A percentile compares a stretch with the other conserved stretches of the same genome.
phyloP scores from a whole-genome alignment of 352 stramenopile genomes.

The Sclerospora graminicola region DNA sequence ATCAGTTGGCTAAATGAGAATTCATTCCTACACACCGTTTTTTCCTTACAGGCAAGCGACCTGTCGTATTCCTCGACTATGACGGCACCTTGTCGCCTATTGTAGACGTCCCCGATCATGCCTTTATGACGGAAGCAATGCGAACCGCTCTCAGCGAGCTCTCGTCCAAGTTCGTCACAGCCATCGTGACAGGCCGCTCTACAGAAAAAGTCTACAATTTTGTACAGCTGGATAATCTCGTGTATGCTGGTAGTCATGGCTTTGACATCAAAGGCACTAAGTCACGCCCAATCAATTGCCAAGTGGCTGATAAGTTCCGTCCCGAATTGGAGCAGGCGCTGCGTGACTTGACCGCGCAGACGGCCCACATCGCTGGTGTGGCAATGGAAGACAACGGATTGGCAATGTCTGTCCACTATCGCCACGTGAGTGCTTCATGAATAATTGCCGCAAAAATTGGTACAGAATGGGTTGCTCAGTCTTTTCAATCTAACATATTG shows the following conservation, averaged over 20 bases:
- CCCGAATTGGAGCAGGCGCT: conserved; percentile 36
- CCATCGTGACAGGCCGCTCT: conserved; percentile 62
- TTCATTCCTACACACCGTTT: too few species aligned
- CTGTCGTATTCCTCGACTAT: conserved; percentile 68
- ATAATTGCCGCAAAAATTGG: too few species aligned
- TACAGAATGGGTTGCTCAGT: too few species aligned
- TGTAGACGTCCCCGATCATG: conserved; percentile 58
- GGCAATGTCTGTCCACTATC: conserved; percentile 71
- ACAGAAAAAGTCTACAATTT: conserved; percentile 75
- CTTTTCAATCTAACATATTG: too few species aligned
- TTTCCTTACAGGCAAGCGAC: conserved; percentile 33
- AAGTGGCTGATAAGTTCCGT: conserved; percentile 43
- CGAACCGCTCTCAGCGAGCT: conserved; percentile 42
- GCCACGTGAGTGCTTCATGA: conserved; percentile 34
- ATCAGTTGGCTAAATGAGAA: not conserved
- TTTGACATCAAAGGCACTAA: conserved; percentile 73
- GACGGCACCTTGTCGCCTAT: conserved; percentile 73
- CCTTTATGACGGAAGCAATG: conserved; percentile 62
- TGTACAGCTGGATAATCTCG: conserved; percentile 61
- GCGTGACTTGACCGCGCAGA: conserved; percentile 22
- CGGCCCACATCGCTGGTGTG: conserved; percentile 33
- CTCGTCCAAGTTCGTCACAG: conserved; percentile 58
- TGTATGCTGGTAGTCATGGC: conserved; percentile 73
- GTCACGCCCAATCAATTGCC: conserved; percentile 41
- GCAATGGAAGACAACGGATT: conserved; percentile 77